Percentiles rank a stretch among this genome's conserved stretches.
These are phyloP conservation scores for Xylaria sp. DNA, from an alignment of 2,329 filamentous ascomycete genomes.

Conservation along the genomic window DNA sequence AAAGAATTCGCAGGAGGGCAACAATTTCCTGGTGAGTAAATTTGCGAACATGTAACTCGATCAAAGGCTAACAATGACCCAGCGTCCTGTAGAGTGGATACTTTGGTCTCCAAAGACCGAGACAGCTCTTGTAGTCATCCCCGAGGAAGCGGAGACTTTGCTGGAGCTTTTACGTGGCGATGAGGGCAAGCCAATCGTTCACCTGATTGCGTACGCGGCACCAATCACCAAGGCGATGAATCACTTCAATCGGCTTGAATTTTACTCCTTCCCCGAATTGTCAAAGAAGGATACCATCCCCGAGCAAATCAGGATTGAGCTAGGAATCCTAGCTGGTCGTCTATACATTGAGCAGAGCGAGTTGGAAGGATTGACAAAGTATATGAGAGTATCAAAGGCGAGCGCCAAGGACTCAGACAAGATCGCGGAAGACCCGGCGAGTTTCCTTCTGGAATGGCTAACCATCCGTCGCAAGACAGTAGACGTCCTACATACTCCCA, in stretches of 20 bases:
- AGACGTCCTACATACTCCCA: slow-evolving; percentile 68
- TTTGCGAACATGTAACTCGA: neutral
- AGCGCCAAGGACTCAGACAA: neutral
- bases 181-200: slow-evolving; percentile 44
- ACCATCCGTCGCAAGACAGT: slow-evolving; percentile 63
- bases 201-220: slow-evolving; percentile 68
- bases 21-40: slow-evolving; percentile 48
- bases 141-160: slow-evolving; percentile 70
- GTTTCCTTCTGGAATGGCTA: slow-evolving; percentile 68
- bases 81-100: slow-evolving; percentile 69
- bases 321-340: slow-evolving; percentile 69
- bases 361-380: slow-evolving; percentile 42
- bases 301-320: slow-evolving; percentile 64
- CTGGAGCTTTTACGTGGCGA: slow-evolving; percentile 55
- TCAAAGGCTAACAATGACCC: slow-evolving; percentile 28
- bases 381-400: slow-evolving; percentile 13
- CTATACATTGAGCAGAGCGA: slow-evolving; percentile 67
- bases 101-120: slow-evolving; percentile 61
- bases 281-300: slow-evolving; percentile 56
- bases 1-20: slow-evolving; percentile 35
- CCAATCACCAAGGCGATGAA: slow-evolving; percentile 70
- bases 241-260: slow-evolving; percentile 64
- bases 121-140: slow-evolving; percentile 66
- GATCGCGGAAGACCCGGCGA: slow-evolving; percentile 48
- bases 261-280: slow-evolving; percentile 62